phyloP scores from a whole-genome alignment of 2,329 filamentous ascomycete genomes.

The Beauveria rudraprayagi region DNA sequence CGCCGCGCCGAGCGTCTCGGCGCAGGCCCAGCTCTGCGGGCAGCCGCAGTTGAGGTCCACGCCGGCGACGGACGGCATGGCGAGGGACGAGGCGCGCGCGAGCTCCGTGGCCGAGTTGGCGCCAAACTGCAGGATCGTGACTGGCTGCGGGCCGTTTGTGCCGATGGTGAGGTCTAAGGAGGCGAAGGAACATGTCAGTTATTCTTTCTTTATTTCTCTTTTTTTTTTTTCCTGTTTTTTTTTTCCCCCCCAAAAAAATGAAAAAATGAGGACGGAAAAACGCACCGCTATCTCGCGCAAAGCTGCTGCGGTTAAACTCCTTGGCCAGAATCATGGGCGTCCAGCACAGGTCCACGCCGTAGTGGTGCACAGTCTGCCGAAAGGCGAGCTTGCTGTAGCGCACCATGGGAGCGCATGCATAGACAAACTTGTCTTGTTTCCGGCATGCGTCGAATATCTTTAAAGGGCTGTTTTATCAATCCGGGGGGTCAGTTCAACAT shows the following conservation, averaged over 20 bases:
- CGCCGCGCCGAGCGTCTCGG: conserved; percentile 59
- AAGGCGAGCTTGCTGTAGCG: conserved; percentile 63
- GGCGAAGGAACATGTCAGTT: too few species aligned
- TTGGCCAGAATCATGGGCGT: conserved; percentile 66
- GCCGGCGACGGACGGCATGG: conserved; percentile 53
- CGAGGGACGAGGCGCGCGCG: conserved; percentile 52
- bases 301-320: conserved; percentile 55
- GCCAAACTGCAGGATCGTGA: conserved; percentile 61
- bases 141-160: conserved; percentile 41
- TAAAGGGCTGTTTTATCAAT: conserved; percentile 37
- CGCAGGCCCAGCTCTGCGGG: conserved; percentile 65
- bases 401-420: conserved; percentile 60
- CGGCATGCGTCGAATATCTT: conserved; percentile 50
- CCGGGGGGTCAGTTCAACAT: neutral
- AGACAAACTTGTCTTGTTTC: conserved; percentile 44
- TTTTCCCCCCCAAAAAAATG: too few species aligned
- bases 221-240: too few species aligned
- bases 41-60: conserved; percentile 68
- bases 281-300: conserved; percentile 53
- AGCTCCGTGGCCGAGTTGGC: conserved; percentile 54
- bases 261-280: neutral
- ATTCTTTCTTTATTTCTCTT: too few species aligned
- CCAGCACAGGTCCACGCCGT: conserved; percentile 59
- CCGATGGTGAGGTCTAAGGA: conserved; percentile 52
- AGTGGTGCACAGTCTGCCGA: conserved; percentile 56